phyloP scores from a whole-genome alignment of 192 early-diverging fungal species.

The Rhizophagus prolifer region DNA sequence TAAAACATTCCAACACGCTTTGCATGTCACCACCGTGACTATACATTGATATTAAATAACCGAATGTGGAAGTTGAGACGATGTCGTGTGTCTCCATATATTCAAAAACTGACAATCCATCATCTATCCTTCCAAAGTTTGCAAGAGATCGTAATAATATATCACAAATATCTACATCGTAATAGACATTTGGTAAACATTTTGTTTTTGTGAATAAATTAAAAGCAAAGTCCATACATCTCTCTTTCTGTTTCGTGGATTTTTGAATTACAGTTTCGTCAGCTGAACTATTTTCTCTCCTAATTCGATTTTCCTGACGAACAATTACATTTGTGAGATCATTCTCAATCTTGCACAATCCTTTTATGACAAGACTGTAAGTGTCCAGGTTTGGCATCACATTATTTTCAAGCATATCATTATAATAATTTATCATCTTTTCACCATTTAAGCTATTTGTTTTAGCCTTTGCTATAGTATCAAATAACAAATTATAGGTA shows the following conservation, averaged over 20 bases:
- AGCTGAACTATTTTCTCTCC: background rate
- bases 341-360: slow-evolving; percentile 8
- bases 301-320: background rate
- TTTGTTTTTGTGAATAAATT: background rate
- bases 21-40: slow-evolving; percentile 14
- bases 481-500: slow-evolving; percentile 21
- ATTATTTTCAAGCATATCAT: slow-evolving; percentile 18
- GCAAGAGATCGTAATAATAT: slow-evolving; percentile 1
- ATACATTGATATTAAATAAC: slow-evolving; percentile 19
- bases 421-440: slow-evolving; percentile 6
- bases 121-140: slow-evolving; percentile 1
- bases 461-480: background rate
- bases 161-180: slow-evolving; percentile 23
- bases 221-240: background rate
- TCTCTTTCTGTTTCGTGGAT: background rate
- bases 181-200: background rate
- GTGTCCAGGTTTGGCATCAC: slow-evolving; percentile 10
- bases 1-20: slow-evolving; percentile 19
- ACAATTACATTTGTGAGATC: background rate
- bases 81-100: slow-evolving; percentile 13
- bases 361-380: slow-evolving; percentile 6
- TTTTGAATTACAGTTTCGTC: background rate
- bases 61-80: background rate
- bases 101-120: slow-evolving; percentile 15
- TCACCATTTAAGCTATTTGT: background rate